Conservation (phyloP, 2,329 filamentous ascomycete species). For the Pseudopyrenochaeta lycopersici region DNA sequence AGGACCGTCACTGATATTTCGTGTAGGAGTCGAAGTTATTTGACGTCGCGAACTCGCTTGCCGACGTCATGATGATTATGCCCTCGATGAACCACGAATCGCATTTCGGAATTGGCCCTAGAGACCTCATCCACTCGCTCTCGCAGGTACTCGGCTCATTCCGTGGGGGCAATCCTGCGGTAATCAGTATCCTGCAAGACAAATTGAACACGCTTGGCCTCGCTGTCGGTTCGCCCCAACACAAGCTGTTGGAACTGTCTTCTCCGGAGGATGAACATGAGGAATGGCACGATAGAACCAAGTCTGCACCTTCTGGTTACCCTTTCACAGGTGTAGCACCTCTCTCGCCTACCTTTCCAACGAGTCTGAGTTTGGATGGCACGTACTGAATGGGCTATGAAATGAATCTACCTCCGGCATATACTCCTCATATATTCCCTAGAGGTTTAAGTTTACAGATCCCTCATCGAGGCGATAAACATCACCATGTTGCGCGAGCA, state of each 20-base stretch:
- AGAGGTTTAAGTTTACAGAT: no score
- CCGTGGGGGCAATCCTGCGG: constrained; percentile 45
- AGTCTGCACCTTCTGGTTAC: constrained; percentile 27
- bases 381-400: not conserved
- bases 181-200: constrained; percentile 44
- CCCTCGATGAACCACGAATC: constrained; percentile 42
- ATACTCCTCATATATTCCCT: no score
- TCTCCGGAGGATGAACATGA: constrained; percentile 44
- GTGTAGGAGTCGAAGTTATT: constrained; percentile 46
- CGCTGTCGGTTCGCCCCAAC: constrained; percentile 35
- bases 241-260: constrained; percentile 38
- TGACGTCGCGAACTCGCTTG: constrained; percentile 47
- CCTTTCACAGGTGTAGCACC: constrained; percentile 6
- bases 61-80: constrained; percentile 49
- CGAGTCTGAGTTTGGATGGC: constrained; percentile 27
- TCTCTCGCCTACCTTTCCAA: constrained; percentile 21
- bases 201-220: constrained; percentile 41
- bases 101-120: constrained; percentile 40
- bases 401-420: no score
- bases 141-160: constrained; percentile 40
- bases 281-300: constrained; percentile 30
- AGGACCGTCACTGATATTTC: not conserved
- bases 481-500: no score
- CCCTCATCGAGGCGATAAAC: no score
- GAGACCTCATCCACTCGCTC: constrained; percentile 46